Base-by-base conservation (phyloP, 306 rosid genomes). In the Lathyrus sativus region DNA sequence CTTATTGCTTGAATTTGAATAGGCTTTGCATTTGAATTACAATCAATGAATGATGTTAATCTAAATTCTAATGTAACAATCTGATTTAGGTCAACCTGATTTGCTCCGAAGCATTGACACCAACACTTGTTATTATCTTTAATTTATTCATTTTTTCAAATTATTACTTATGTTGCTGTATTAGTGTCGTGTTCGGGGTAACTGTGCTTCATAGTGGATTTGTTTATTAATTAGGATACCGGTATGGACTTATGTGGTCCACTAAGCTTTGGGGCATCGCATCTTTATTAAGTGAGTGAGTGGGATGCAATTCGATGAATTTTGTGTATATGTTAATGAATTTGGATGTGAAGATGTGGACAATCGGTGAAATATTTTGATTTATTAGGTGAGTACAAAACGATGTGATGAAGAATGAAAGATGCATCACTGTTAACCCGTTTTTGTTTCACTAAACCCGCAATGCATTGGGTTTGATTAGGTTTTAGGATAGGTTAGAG, bases 1-100 rank as follows among this genome's bases (percentile, higher is more conserved):
- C 39, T 35, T 35, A 37, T 62, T 73, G 42, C 33, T 59, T 38
- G 60, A 69, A 31, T 62, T 71, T 29, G 63, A 70, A 56, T 62
- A 44, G 46, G 65, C 5, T 50, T 2, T 71, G 58, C 18, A 57
- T 65, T 22, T 14, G 6, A 63, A 54, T 71, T 5, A 5, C 7
- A 28, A 48, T 64, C 46, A 35, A 56, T 70, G 15, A 6, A 37
- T 48, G 49, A 56, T 56, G 1, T 57, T 49, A 33, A 60, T 61
- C 26, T 66, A 33, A 42, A 45, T 59, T 56, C 65, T 31, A 46
- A 46, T 63, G 17, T 31, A n/a, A 42, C 63, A 73, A 28, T 64
- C 6, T 18, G 45, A 59, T 71, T 7, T n/a, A 24, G 50, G 49
- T 11, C 53, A 17, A 11, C 7, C 24, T 67, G 68, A 49, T 75